These are phyloP conservation scores for Thalassiosira livingstoniorum DNA, from an alignment of 352 stramenopile species.

Conservation along the genomic window DNA sequence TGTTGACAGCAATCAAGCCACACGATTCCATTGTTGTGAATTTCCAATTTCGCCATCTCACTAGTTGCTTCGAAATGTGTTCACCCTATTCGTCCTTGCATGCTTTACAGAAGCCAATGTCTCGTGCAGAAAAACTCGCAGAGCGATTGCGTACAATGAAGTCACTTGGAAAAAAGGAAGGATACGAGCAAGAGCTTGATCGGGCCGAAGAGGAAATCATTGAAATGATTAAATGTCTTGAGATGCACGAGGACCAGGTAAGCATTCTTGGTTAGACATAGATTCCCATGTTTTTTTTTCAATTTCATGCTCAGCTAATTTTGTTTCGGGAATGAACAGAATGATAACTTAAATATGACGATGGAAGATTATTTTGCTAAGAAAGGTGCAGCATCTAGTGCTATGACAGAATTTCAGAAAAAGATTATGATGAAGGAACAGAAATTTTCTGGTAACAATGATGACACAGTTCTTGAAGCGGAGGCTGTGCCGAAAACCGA, in stretches of 20 bases:
- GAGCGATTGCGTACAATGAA: conserved; percentile 4
- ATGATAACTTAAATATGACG: not conserved
- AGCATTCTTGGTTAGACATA: not conserved
- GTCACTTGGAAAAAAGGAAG: not conserved
- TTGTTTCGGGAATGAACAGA: too few species aligned
- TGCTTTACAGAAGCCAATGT: conserved; percentile 3
- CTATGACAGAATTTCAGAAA: conserved; percentile 5
- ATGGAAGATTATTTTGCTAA: not conserved
- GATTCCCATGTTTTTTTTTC: not conserved
- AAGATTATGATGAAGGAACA: too few species aligned
- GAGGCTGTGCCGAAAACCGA: conserved; percentile 52
- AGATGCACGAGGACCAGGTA: conserved; percentile 1
- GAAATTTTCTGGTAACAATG: not conserved
- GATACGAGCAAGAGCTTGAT: not conserved
- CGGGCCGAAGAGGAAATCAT: not conserved
- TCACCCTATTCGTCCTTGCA: too few species aligned
- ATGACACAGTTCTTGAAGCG: not conserved
- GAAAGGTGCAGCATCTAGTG: not conserved
- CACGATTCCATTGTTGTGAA: not conserved
- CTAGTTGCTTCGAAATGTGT: too few species aligned
- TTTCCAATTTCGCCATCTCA: not conserved
- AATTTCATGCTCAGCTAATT: not conserved
- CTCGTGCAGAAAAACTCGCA: conserved; percentile 7
- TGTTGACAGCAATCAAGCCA: not conserved
- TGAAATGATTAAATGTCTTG: not conserved